Conservation (phyloP, 805 yeast species). For the Lipomyces yamadae region DNA sequence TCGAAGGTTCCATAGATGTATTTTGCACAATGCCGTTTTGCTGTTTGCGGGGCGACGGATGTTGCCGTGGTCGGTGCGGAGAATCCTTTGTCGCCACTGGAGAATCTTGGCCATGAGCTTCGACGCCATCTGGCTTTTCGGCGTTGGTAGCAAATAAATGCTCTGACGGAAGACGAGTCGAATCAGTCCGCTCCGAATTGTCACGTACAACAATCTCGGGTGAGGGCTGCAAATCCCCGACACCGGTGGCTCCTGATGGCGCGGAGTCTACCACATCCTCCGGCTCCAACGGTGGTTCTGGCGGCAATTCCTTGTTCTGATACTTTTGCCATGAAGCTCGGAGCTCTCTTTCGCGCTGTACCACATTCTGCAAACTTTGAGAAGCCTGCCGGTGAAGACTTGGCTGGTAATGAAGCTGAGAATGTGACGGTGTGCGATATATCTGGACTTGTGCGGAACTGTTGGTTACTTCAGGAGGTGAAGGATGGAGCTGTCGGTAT, state of each 20-base stretch:
- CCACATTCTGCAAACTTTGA: conserved; percentile 23
- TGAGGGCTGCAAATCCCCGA: conserved; percentile 14
- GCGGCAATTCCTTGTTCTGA: conserved; percentile 34
- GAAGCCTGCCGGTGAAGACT: conserved; percentile 16
- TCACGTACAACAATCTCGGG: conserved; percentile 13
- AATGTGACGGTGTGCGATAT: conserved; percentile 20
- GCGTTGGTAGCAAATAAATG: conserved; percentile 6
- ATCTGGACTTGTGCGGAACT: conserved; percentile 13
- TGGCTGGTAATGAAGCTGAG: conserved; percentile 17
- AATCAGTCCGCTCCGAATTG: neutral
- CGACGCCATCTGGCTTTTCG: neutral
- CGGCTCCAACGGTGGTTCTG: conserved; percentile 23
- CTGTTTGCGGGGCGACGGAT: conserved; percentile 23
- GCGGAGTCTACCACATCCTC: neutral
- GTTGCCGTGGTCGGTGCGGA: conserved; percentile 22
- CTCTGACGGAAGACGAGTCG: conserved; percentile 4
- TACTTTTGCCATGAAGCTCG: conserved; percentile 23
- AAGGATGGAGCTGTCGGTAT: conserved; percentile 9
- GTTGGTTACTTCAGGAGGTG: neutral
- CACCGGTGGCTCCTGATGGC: too few relatives aligned
- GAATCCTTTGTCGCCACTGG: conserved; percentile 9
- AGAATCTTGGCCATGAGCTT: neutral
- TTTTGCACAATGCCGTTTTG: conserved; percentile 20
- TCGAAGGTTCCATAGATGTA: conserved; percentile 4
- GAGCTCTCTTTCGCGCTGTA: conserved; percentile 22